Evolutionary conservation across 371 early-diverging fungal genomes (phyloP).

Genomic region (Saksenaea oblongispora): DNA sequence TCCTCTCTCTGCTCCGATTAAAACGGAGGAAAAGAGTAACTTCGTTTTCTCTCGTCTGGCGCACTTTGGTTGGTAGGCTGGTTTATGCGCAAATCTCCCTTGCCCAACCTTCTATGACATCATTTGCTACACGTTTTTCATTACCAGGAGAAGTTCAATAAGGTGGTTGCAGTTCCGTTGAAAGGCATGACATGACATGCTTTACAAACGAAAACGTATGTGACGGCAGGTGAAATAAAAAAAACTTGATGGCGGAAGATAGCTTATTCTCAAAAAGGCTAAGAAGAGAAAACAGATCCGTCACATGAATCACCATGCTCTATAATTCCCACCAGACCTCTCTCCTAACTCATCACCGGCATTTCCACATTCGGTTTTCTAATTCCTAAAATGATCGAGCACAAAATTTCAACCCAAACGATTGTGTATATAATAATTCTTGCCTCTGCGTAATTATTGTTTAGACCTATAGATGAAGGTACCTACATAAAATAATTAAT

Average conservation of each 20-base stretch:
- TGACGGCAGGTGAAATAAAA: not conserved
- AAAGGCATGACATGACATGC: not conserved
- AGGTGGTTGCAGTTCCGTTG: not conserved
- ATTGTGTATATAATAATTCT: not conserved
- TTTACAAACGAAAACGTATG: not conserved
- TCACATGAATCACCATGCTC: slow-evolving; percentile 5
- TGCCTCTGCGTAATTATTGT: not conserved
- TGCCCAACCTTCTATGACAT: not conserved
- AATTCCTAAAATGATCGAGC: not conserved
- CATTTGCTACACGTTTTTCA: slow-evolving; percentile 1
- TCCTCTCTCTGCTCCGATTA: not conserved
- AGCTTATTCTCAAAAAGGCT: not conserved
- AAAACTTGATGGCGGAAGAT: not conserved
- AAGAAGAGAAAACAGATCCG: not conserved
- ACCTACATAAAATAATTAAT: no score
- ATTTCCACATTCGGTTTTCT: not conserved
- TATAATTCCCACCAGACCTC: not conserved
- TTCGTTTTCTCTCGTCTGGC: not conserved
- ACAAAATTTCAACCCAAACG: not conserved
- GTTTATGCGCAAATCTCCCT: not conserved
- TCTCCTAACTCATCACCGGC: not conserved
- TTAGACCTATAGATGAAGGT: not conserved
- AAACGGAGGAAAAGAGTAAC: not conserved
- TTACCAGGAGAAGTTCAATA: slow-evolving; percentile 1
- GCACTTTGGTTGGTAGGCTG: not conserved